Conservation (phyloP, 495 filamentous ascomycete genomes). For the Parathielavia hyrcaniae region DNA sequence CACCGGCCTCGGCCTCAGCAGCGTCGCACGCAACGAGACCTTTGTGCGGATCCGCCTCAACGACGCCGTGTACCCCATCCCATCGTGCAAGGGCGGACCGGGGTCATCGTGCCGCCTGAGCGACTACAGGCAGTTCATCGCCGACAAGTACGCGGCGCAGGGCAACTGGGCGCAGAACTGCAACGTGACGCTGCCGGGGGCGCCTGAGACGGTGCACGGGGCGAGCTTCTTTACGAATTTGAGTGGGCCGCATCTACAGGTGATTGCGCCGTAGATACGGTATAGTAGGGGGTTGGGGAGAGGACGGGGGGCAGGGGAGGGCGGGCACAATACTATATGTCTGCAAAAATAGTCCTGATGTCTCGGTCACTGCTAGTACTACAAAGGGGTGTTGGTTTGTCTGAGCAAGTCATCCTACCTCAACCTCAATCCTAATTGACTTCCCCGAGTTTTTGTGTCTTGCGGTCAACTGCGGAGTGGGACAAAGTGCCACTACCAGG, state of each 20-base stretch:
- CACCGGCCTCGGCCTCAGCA: neutral
- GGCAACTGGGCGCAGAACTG: conserved; percentile 44
- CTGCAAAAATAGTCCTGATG: no score
- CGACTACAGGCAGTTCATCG: conserved; percentile 42
- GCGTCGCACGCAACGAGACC: conserved; percentile 13
- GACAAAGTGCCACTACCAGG: no score
- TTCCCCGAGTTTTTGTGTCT: no score
- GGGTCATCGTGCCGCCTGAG: conserved; percentile 42
- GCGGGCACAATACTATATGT: neutral
- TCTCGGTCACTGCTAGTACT: no score
- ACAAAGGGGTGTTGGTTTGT: no score
- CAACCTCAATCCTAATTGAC: no score
- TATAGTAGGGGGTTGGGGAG: no score
- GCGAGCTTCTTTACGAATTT: conserved; percentile 2
- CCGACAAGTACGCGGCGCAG: conserved; percentile 36
- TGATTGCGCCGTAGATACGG: neutral
- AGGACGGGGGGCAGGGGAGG: no score
- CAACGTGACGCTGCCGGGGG: conserved; percentile 29
- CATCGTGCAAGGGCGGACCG: conserved; percentile 42
- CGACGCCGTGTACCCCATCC: conserved; percentile 50
- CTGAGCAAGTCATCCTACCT: no score
- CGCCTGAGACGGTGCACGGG: neutral
- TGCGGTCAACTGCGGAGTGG: no score
- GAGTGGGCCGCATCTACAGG: neutral
- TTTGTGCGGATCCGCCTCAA: conserved; percentile 49